phyloP scores from a whole-genome alignment of 148 eudicot species.

The Persicaria maculosa region DNA sequence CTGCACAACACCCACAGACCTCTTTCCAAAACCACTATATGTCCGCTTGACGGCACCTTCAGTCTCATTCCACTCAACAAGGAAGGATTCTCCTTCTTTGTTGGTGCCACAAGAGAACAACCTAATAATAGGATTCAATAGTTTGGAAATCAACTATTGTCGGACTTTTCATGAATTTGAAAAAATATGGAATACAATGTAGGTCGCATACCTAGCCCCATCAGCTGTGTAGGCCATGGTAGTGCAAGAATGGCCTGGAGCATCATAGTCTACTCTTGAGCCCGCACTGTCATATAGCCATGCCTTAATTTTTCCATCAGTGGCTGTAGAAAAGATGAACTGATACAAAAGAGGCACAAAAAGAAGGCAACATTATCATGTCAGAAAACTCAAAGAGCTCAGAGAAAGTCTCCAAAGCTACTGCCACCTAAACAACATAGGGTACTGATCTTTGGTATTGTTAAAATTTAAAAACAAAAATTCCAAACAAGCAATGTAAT shows the following conservation, averaged over 20 bases:
- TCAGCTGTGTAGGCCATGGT: constrained; percentile 60
- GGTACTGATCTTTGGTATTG: too few relatives aligned
- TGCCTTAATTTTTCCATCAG: constrained; percentile 74
- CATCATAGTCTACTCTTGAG: constrained; percentile 56
- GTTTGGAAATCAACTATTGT: constrained; percentile 3
- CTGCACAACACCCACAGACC: constrained; percentile 57
- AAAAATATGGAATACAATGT: background rate
- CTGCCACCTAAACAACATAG: too few relatives aligned
- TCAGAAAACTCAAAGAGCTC: background rate
- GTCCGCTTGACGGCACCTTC: constrained; percentile 54
- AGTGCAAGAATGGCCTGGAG: constrained; percentile 62
- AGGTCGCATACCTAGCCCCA: constrained; percentile 46
- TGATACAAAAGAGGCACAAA: constrained; percentile 18
- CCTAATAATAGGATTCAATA: constrained; percentile 19
- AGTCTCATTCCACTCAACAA: constrained; percentile 74
- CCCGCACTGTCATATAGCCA: constrained; percentile 64
- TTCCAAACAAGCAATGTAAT: background rate
- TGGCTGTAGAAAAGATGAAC: constrained; percentile 61
- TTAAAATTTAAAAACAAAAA: too few relatives aligned
- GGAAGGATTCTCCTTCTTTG: constrained; percentile 60
- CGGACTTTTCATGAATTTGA: background rate
- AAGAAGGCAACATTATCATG: background rate
- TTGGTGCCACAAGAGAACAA: constrained; percentile 68
- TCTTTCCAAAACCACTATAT: constrained; percentile 54
- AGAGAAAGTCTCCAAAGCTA: background rate